A percentile compares a stretch with the other conserved stretches of the same genome.
phyloP scores from a whole-genome alignment of 805 yeast genomes.

The Metschnikowia dekortorum region DNA sequence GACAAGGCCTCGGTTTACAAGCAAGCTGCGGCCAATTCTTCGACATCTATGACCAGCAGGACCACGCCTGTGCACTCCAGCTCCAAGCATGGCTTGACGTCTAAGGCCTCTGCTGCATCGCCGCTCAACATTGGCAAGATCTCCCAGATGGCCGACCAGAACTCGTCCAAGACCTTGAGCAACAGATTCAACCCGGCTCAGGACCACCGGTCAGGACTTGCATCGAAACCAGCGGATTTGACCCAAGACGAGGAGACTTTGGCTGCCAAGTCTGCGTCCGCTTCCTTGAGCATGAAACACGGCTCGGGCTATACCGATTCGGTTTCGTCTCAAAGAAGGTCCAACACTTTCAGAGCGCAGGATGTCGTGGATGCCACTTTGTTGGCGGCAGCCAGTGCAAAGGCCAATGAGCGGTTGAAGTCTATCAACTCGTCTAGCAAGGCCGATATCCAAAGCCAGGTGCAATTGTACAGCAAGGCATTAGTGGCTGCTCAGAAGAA shows the following conservation, averaged over 20 bases:
- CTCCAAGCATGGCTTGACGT: conserved; percentile 32
- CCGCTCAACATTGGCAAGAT: conserved; percentile 33
- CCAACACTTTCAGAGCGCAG: conserved; percentile 35
- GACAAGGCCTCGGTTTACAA: conserved; percentile 28
- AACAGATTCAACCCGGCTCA: conserved; percentile 40
- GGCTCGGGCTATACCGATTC: conserved; percentile 26
- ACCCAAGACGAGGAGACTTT: conserved; percentile 39
- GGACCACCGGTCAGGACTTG: conserved; percentile 39
- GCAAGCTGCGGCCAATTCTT: conserved; percentile 37
- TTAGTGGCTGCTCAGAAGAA: conserved; percentile 70
- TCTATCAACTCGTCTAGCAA: conserved; percentile 25
- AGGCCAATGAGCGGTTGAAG: conserved; percentile 41
- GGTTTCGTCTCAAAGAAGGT: conserved; percentile 24
- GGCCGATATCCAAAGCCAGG: conserved; percentile 38
- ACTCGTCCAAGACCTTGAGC: conserved; percentile 37
- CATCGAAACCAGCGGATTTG: conserved; percentile 24
- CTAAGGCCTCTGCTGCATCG: conserved; percentile 20
- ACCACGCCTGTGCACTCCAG: conserved; percentile 37
- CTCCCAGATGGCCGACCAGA: conserved; percentile 31
- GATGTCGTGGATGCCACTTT: conserved; percentile 45
- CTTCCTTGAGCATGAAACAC: conserved; percentile 47
- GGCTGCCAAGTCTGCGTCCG: conserved; percentile 57
- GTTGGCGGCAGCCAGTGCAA: conserved; percentile 44
- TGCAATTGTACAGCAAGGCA: conserved; percentile 67
- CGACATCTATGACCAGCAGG: conserved; percentile 43